These are phyloP conservation scores for Colletotrichum magnum DNA, from an alignment of 2,329 filamentous ascomycete genomes.

Conservation along the genomic window DNA sequence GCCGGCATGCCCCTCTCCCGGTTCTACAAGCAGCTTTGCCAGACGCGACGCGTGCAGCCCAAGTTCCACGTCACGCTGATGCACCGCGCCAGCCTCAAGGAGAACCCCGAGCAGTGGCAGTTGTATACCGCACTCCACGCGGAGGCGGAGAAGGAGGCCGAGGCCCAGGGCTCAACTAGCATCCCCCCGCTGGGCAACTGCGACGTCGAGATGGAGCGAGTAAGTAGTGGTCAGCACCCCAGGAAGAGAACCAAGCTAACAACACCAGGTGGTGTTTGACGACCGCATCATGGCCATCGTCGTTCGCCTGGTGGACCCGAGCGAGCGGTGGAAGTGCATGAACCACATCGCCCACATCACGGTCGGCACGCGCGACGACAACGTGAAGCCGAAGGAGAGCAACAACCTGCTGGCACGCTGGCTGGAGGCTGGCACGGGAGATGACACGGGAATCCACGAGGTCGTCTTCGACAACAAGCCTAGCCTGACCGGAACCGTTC, in stretches of 20 bases:
- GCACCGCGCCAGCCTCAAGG: conserved; percentile 76
- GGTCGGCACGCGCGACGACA: conserved; percentile 81
- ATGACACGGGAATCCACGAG: conserved; percentile 61
- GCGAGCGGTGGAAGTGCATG: conserved; percentile 74
- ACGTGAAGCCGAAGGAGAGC: conserved; percentile 93
- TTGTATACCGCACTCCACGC: conserved; percentile 75
- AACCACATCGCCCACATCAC: conserved; percentile 91
- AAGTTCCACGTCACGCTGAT: conserved; percentile 95
- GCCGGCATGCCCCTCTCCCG: conserved; percentile 61
- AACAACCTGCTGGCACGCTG: conserved; percentile 86
- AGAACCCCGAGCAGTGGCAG: conserved; percentile 81
- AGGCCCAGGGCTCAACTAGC: conserved; percentile 49
- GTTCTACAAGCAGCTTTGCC: conserved; percentile 83
- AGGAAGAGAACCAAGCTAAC: conserved; percentile 2
- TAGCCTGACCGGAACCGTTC: conserved; percentile 62
- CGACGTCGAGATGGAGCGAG: conserved; percentile 74
- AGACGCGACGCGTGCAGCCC: conserved; percentile 81
- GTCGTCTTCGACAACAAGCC: conserved; percentile 65
- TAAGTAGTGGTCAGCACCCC: conserved; percentile 46
- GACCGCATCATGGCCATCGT: conserved; percentile 92
- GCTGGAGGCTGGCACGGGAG: conserved; percentile 70
- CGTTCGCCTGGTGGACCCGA: conserved; percentile 76
- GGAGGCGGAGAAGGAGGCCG: conserved; percentile 51
- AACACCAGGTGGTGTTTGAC: conserved; percentile 81
- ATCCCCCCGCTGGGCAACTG: conserved; percentile 70